Evolutionary conservation across 768 basidiomycete genomes (phyloP), one percentile per base, ranked within the genome.

Genomic region (Lyophyllum atratum): DNA sequence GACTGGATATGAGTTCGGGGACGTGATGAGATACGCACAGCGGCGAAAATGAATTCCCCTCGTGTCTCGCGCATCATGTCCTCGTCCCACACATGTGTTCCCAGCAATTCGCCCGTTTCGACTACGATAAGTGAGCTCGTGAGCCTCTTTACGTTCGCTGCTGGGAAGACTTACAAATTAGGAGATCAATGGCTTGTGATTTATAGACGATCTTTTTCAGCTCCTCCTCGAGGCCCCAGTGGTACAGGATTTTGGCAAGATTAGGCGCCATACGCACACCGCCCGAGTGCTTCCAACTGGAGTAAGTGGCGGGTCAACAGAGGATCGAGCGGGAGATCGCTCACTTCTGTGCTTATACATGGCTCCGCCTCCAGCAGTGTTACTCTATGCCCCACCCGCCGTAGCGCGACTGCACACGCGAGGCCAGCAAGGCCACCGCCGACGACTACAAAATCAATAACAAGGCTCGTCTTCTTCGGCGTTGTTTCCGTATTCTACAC

Each of bases 381-480:
- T 1, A 84, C 85, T 34, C 72, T 68, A 65, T 87, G 86, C 4
- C 86, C 86, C 17, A 78, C 77, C 54, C 80, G 74, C 49, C 76
- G 71, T 15, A 87, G 71, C 4, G 80, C 79, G 56, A 81, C 73
- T 0, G 85, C 86, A 56, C 78, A 77, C 2, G 84, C 72, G 22
- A 85, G 70, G 6, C 86, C 86, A 7, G 81, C 73, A 19, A 86
- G 69, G 4, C 82, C 79, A 54, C 69, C 76, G 12, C 77, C 77
- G 37, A 79, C 59, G 40, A 79, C 64, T 3, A 76, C 22, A 49
- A 76, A 75, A 15, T 70, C 61, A 22, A 77, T 70, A 10, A 66
- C 37, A 17, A 70, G 67, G 19, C 37, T 46, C 39, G 67, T 60
- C 54, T 67, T 67, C 34, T 66, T 62, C 3, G 62, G 54, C 26